These are phyloP conservation scores for Phaeoacremonium minimum DNA, from an alignment of 2,329 filamentous ascomycete genomes.

Conservation along the genomic window DNA sequence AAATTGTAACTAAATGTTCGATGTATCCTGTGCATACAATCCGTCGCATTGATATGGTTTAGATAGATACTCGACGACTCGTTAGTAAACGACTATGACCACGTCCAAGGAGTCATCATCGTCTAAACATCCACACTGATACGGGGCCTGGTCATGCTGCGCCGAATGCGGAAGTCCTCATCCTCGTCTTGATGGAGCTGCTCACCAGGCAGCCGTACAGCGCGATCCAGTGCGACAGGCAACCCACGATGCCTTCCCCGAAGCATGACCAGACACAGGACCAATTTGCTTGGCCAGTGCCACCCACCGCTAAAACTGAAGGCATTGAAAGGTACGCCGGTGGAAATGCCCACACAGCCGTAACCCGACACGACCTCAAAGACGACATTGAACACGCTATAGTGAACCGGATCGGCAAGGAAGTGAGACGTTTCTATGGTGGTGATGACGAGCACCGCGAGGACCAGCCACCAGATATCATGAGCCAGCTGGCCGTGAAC, in stretches of 20 bases:
- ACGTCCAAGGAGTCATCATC: no score
- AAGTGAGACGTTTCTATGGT: constrained; percentile 55
- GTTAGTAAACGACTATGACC: no score
- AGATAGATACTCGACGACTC: no score
- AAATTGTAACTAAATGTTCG: no score
- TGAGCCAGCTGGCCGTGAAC: constrained; percentile 58
- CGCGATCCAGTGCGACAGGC: constrained; percentile 51
- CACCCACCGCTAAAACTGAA: constrained; percentile 54
- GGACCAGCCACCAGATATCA: constrained; percentile 60
- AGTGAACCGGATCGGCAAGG: constrained; percentile 43
- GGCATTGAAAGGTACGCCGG: constrained; percentile 44
- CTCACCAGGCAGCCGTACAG: constrained; percentile 34
- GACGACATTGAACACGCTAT: constrained; percentile 53
- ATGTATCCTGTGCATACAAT: no score
- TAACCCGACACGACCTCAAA: constrained; percentile 55
- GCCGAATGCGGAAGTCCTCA: constrained; percentile 32
- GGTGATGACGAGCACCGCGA: constrained; percentile 56
- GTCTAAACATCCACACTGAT: constrained; percentile 15
- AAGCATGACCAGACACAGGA: constrained; percentile 53
- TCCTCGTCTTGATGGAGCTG: constrained; percentile 32
- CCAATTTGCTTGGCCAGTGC: constrained; percentile 49
- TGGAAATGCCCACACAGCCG: constrained; percentile 54
- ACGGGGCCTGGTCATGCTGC: constrained; percentile 26
- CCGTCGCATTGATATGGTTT: no score
- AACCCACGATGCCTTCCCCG: constrained; percentile 50